phyloP scores from a whole-genome alignment of 2,329 filamentous ascomycete genomes.

The Cercospora sojina region DNA sequence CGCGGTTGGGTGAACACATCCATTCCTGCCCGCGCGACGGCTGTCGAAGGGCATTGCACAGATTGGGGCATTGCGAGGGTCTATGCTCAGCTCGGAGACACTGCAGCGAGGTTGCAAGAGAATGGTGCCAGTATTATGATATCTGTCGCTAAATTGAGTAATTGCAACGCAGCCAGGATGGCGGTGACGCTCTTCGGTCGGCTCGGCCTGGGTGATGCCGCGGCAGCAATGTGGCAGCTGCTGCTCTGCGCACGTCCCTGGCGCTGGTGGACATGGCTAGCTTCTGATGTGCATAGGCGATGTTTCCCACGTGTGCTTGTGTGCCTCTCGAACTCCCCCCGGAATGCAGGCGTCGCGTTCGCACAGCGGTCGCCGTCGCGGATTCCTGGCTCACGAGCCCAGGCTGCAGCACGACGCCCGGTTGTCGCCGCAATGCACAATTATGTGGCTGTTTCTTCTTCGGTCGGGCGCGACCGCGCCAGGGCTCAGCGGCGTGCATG shows the following conservation, averaged over 20 bases:
- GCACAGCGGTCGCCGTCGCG: not conserved
- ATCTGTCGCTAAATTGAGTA: not conserved
- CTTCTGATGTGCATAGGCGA: conserved; percentile 1
- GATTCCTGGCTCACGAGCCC: not conserved
- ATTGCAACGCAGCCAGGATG: not conserved
- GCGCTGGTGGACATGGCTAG: not conserved
- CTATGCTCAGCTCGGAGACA: not conserved
- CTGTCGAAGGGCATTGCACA: not conserved
- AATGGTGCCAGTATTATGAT: not conserved
- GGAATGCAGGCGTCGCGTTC: not conserved
- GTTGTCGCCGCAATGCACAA: not conserved
- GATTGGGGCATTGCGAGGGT: not conserved
- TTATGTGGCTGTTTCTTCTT: not conserved
- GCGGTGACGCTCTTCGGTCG: not conserved
- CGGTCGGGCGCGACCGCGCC: too few relatives aligned
- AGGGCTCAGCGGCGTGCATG: not conserved
- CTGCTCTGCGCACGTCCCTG: not conserved
- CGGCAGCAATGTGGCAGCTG: not conserved
- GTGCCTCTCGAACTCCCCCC: not conserved
- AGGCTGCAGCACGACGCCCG: not conserved
- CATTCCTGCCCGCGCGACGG: not conserved
- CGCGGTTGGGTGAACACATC: not conserved
- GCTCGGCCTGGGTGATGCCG: not conserved
- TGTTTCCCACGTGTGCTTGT: not conserved
- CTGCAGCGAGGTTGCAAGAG: not conserved